phyloP scores from a whole-genome alignment of 176 grass and related monocot genomes.

The Phragmites australis region DNA sequence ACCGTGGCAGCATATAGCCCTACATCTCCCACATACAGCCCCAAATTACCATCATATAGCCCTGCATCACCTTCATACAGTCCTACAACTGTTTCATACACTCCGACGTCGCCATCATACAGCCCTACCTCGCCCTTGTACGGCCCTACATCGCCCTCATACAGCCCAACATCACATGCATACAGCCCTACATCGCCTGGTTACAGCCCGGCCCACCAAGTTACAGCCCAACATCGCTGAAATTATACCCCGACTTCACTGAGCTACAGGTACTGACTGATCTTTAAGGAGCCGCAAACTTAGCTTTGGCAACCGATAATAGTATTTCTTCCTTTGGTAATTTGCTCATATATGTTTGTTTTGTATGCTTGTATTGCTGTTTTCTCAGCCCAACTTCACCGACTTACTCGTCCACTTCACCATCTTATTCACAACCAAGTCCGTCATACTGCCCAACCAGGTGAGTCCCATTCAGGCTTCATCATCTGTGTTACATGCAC shows the following conservation, averaged over 20 bases:
- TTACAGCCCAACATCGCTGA: slow-evolving; percentile 59
- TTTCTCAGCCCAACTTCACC: slow-evolving; percentile 71
- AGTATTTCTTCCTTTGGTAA: not conserved
- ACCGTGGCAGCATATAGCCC: slow-evolving; percentile 57
- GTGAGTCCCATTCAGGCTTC: slow-evolving; percentile 43
- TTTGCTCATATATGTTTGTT: too few species aligned
- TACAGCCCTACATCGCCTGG: slow-evolving; percentile 72
- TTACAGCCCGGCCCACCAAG: slow-evolving; percentile 72
- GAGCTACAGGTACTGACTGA: slow-evolving; percentile 62
- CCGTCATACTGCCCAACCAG: slow-evolving; percentile 89
- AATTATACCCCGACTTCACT: slow-evolving; percentile 69
- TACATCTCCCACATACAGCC: too few species aligned
- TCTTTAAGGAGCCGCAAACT: not conserved
- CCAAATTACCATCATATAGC: too few species aligned
- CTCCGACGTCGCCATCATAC: slow-evolving; percentile 54
- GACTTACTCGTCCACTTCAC: slow-evolving; percentile 88
- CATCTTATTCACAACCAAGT: slow-evolving; percentile 76
- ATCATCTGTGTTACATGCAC: too few species aligned
- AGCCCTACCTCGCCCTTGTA: slow-evolving; percentile 76
- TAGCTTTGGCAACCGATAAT: too few species aligned
- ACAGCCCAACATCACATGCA: slow-evolving; percentile 66
- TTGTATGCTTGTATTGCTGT: slow-evolving; percentile 19
- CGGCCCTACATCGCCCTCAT: slow-evolving; percentile 74
- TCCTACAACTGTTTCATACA: slow-evolving; percentile 44
- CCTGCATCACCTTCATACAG: slow-evolving; percentile 57